phyloP scores from a whole-genome alignment of 441 rosid species.

The Eutrema salsugineum region DNA sequence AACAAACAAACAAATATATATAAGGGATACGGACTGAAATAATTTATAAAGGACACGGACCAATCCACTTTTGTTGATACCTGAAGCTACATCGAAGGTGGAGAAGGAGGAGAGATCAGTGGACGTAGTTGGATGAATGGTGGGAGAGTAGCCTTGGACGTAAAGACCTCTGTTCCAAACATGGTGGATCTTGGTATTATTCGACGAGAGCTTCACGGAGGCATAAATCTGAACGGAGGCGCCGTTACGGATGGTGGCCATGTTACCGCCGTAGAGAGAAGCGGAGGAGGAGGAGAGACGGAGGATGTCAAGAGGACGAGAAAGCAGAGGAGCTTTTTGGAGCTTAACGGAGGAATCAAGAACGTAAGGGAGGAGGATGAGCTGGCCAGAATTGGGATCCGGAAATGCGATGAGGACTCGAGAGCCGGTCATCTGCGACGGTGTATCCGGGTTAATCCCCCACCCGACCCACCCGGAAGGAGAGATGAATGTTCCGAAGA shows the following conservation, averaged over 20 bases:
- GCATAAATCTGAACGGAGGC: constrained; percentile 77
- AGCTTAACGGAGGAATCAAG: constrained; percentile 82
- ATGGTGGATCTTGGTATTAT: constrained; percentile 67
- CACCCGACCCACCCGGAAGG: constrained; percentile 97
- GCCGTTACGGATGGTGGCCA: constrained; percentile 83
- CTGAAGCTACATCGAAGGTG: constrained; percentile 72
- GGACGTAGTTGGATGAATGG: constrained; percentile 88
- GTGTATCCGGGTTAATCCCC: constrained; percentile 75
- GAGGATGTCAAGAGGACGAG: constrained; percentile 73
- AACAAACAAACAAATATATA: background rate
- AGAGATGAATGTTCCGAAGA: constrained; percentile 84
- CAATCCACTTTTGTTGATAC: constrained; percentile 5
- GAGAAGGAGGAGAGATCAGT: constrained; percentile 77
- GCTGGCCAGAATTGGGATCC: constrained; percentile 81
- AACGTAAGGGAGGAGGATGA: constrained; percentile 70
- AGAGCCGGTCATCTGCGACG: constrained; percentile 76
- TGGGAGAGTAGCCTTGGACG: constrained; percentile 97
- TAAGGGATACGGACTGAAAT: too few species aligned
- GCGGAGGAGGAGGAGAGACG: constrained; percentile 78
- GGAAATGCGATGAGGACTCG: constrained; percentile 79
- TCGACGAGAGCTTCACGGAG: constrained; percentile 52
- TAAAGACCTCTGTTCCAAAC: constrained; percentile 95
- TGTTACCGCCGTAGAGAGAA: constrained; percentile 67
- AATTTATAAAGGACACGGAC: background rate
- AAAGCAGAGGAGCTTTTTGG: constrained; percentile 74